These are phyloP conservation scores for Durio zibethinus DNA, from an alignment of 345 rosid species.

Conservation along the genomic window DNA sequence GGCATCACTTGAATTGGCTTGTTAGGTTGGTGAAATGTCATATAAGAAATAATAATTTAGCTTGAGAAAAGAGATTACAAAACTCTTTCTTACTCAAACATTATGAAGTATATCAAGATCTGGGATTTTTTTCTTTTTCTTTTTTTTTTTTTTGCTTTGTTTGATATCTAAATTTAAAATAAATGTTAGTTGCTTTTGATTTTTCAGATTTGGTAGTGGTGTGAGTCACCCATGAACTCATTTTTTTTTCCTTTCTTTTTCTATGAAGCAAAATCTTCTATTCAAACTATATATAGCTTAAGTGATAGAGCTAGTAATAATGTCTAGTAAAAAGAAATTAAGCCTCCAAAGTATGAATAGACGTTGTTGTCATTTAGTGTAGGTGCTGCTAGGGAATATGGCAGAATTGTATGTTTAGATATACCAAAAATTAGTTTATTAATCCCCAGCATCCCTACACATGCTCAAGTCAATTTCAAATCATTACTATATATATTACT, in stretches of 20 bases:
- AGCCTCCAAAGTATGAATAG: not conserved
- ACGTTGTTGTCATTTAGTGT: not conserved
- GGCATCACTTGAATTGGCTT: not conserved
- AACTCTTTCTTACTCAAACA: not conserved
- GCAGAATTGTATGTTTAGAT: not conserved
- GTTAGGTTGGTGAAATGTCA: conserved; percentile 10
- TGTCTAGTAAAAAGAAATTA: not conserved
- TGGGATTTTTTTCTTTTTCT: not conserved
- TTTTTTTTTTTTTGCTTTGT: not conserved
- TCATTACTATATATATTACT: no score
- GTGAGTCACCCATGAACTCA: not conserved
- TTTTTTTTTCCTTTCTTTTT: not conserved
- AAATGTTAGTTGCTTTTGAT: not conserved
- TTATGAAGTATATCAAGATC: not conserved
- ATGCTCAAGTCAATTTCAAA: no score
- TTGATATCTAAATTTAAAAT: not conserved
- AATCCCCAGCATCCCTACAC: no score
- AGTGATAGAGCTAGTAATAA: not conserved
- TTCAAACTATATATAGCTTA: not conserved
- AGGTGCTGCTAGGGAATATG: not conserved
- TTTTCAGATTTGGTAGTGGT: not conserved
- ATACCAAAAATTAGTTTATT: no score
- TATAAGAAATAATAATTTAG: not conserved
- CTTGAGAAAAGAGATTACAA: not conserved
- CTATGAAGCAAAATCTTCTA: not conserved